Conservation (phyloP, 2,329 filamentous ascomycete genomes). For the Cercospora brassicicola region DNA sequence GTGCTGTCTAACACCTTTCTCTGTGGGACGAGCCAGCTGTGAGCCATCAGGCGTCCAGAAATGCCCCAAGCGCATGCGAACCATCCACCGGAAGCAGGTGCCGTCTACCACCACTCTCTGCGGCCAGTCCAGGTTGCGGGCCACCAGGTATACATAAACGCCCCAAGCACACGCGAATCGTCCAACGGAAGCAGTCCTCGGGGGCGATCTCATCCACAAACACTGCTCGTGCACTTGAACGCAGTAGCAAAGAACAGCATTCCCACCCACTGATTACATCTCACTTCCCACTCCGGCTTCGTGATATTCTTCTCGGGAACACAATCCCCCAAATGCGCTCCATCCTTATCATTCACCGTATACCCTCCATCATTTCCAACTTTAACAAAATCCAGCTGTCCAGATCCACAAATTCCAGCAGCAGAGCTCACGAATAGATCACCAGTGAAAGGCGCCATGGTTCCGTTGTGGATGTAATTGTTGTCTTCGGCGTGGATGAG, state of each 20-base stretch:
- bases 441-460: conserved; percentile 16
- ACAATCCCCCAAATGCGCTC: conserved; percentile 20
- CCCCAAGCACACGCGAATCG: neutral
- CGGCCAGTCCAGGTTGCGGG: neutral
- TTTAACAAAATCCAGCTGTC: conserved; percentile 23
- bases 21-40: neutral
- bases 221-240: conserved; percentile 24
- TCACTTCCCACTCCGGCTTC: neutral
- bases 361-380: conserved; percentile 11
- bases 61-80: neutral
- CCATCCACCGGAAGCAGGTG: neutral
- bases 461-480: conserved; percentile 27
- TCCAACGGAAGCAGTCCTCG: neutral
- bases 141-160: neutral
- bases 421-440: conserved; percentile 9
- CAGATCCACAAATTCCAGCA: conserved; percentile 22
- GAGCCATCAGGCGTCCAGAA: neutral
- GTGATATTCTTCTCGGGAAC: conserved; percentile 11
- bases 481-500: conserved; percentile 27
- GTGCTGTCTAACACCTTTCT: neutral
- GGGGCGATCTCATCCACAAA: conserved; percentile 10
- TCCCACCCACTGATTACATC: conserved; percentile 28
- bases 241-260: conserved; percentile 23
- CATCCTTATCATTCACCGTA: conserved; percentile 17
- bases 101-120: neutral